Evolutionary conservation across 768 basidiomycete species (phyloP), one percentile per base, ranked within the genome.

Genomic region (Agaricus sinodeliciosus): DNA sequence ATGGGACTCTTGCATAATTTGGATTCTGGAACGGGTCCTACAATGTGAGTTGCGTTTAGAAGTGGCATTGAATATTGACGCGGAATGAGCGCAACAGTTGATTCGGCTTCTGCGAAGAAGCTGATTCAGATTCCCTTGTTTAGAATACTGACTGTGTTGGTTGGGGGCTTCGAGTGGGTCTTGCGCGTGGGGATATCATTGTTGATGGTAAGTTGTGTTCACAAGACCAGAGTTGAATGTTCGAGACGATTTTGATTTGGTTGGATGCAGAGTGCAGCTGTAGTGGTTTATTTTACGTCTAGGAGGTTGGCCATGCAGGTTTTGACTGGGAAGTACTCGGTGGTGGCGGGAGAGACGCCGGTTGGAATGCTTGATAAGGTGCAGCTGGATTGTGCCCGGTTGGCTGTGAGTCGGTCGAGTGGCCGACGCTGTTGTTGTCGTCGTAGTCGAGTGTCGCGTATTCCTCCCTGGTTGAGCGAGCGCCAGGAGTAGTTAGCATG

Each of bases 401-500:
- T 15, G 43, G 15, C 4, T 1, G 43, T 5, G 3, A 15, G 13
- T 13, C 43, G 25, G 43, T 44, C n/a, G 15, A 19, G 16, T 16
- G 13, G 31, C 4, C 13, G 31, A 15, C 4, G 28, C 6, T 12
- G 37, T 22, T 16, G 37, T 9, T 9, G 8, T 22, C 37, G 51
- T 31, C 44, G 43, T 18, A 34, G 43, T 1, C 49, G 48, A 45
- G 36, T 55, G 35, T 51, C 54, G 34, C 43, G 49, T 25, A 46
- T 55, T 36, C 49, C 42, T 9, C 35, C 40, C 18, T 45, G 46
- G 48, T 50, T 57, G 43, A 40, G 51, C 3, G 27, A 26, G 18
- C 35, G n/a, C 12, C 18, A 39, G 22, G 26, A 22, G 19, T 28
- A 22, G 48, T n/a, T 9, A 22, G 15, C 9, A 7, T 6, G 19